Base-by-base conservation (phyloP, 2,329 filamentous ascomycete genomes). In the Neospermospora avenae region DNA sequence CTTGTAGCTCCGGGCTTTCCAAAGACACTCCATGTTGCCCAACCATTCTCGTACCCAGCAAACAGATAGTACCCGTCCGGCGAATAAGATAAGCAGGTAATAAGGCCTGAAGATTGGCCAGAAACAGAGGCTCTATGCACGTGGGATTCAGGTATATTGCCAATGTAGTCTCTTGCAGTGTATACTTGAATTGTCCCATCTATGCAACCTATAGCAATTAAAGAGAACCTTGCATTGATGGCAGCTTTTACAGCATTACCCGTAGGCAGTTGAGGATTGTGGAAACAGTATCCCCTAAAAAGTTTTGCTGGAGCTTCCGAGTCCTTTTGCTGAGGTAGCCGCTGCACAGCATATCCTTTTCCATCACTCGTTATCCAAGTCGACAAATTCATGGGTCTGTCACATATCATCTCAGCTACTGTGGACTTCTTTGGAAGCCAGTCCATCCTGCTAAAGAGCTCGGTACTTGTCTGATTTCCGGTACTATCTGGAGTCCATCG, bases 1-100 rank as follows among this genome's bases (percentile, higher is more conserved):
- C 91, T 96, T 67, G 86, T 91, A 58, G 89, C 92, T 14, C 92
- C 88, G 2, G 88, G 83, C 74, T 96, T 97, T 35, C 95, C 95
- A 74, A 96, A 99, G 39, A 98, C 95, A 73, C 93, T 98, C 93
- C 93, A 99, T 49, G 87, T 93, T 4, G 90, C 89, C 95, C 95
- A 99, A 0, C 95, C 96, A 60, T 88, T 86, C 69, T 95, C 88
- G 71, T 93, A 98, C 1, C 93, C 95, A 45, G 89, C 92, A 74
- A 99, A 97, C 8, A 99, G 81, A 73, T 93, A 96, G 74, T 98
- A 97, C 18, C 95, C 95, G 73, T 99, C 95, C 0, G 93, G 92
- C 1, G 95, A 97, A 77, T 96, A 99, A 62, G 78, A 85, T 65
- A 99, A 75, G 31, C 86, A 89, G 2, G 84, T 91, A 55, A 97